Evolutionary conservation across 2,329 filamentous ascomycete species (phyloP), one percentile per base, ranked within the genome.

Genomic region (Xylariaceae sp.): DNA sequence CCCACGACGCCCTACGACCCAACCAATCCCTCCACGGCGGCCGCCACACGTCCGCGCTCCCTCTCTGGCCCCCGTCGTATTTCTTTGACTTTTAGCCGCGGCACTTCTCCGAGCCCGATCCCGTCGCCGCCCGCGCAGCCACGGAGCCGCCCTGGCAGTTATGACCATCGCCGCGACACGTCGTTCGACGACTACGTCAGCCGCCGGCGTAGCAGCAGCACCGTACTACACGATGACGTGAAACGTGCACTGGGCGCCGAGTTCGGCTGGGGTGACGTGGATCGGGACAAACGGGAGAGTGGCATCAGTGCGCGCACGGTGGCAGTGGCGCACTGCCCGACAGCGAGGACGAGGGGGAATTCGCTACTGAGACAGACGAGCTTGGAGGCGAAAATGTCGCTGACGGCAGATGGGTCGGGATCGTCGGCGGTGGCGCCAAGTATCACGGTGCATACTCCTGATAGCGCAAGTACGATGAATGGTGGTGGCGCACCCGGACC

Each of bases 121-220:
- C 9, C 48, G 15, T 34, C 46, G 30, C 19, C 45, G 26, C 43
- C 50, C 34, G 47, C 45, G 22, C 47, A 51, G 11, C 19, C 47
- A 19, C 32, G 43, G 17, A 55, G 51, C 3, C 53, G 46, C 22
- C 22, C 6, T 18, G 30, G 29, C 9, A 58, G 62, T 31, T 73
- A 73, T 54, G 64, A 60, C 39, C 70, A 74, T 55, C 60, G 66
- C 57, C 63, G 71, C 4, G 66, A 72, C 39, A 73, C 71, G 3
- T 63, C 68, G 41, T 74, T 73, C 43, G 71, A 74, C 37, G 64
- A 67, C 4, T 74, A 69, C 51, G 50, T 70, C 15, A 62, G 63
- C 18, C 62, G 60, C 8, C 61, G 62, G 9, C 49, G 45, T 3
- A 59, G 56, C 39, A 45, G 37, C 26, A 37, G 33, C 18, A n/a